Evolutionary conservation across 148 eudicot species (phyloP).

Genomic region (Hydrangea macrophylla): DNA sequence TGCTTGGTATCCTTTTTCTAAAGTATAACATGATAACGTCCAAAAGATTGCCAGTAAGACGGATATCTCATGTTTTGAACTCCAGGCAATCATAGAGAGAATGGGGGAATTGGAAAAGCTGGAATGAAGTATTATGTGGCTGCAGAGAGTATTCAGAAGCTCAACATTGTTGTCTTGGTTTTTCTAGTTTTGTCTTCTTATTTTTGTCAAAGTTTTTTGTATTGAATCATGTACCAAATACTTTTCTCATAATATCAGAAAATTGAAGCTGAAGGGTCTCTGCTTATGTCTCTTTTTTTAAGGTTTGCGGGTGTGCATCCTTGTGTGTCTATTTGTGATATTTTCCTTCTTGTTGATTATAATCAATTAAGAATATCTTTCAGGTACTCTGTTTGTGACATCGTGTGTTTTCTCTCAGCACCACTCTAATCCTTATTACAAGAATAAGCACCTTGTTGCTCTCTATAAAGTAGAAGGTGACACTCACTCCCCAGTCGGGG

Average conservation of each 20-base stretch:
- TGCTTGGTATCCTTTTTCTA: neutral
- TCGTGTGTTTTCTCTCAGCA: neutral
- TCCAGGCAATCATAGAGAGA: conserved; percentile 73
- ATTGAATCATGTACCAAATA: neutral
- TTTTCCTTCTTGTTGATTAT: neutral
- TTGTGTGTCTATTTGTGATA: neutral
- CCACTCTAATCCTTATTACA: neutral
- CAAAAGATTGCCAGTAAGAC: neutral
- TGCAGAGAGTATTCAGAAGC: neutral
- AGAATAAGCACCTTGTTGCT: no score
- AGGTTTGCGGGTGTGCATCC: no score
- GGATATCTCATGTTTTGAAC: neutral
- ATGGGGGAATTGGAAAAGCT: conserved; percentile 91
- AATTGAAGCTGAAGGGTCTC: neutral
- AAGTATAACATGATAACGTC: neutral
- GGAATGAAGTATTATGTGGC: conserved; percentile 33
- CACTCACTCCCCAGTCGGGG: no score
- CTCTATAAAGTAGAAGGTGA: no score
- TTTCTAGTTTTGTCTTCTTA: neutral
- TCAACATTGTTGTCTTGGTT: neutral
- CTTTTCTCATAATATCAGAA: neutral
- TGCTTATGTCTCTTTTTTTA: neutral
- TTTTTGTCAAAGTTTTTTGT: neutral
- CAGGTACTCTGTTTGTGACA: neutral
- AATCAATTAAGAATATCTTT: neutral